Percentiles rank a stretch among this genome's conserved stretches.
Conservation (phyloP, 2,329 filamentous ascomycete species). For the Colletotrichum cereale region DNA sequence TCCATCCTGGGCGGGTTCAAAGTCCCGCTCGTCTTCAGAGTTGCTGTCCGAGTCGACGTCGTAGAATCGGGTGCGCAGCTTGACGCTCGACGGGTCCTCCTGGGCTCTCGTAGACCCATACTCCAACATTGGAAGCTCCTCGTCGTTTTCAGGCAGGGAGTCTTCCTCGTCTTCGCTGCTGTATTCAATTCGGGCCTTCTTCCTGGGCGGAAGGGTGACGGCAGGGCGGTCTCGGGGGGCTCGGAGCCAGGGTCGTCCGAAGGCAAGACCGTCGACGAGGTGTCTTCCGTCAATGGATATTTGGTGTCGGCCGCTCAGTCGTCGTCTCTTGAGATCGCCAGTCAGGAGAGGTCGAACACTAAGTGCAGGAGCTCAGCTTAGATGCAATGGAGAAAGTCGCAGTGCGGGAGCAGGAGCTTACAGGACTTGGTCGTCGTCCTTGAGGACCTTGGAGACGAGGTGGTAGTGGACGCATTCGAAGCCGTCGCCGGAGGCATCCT, state of each 20-base stretch:
- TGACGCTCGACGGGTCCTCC: constrained; percentile 43
- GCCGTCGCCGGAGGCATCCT: constrained; percentile 63
- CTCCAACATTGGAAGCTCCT: constrained; percentile 44
- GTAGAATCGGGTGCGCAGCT: constrained; percentile 48
- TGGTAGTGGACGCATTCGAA: constrained; percentile 94
- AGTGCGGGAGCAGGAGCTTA: constrained; percentile 55
- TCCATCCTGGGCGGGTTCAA: constrained; percentile 31
- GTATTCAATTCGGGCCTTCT: constrained; percentile 69
- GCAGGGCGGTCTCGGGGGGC: constrained; percentile 71
- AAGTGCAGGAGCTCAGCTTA: constrained; percentile 37
- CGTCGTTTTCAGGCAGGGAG: constrained; percentile 50
- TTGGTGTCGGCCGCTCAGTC: constrained; percentile 82
- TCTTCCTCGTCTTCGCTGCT: constrained; percentile 55
- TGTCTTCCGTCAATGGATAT: constrained; percentile 84
- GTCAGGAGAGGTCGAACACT: constrained; percentile 84
- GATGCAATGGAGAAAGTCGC: background rate
- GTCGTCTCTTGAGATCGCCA: constrained; percentile 79
- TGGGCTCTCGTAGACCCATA: constrained; percentile 38
- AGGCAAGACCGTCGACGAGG: constrained; percentile 86
- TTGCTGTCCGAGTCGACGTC: constrained; percentile 47
- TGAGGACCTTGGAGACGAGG: constrained; percentile 75
- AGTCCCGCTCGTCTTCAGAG: constrained; percentile 42
- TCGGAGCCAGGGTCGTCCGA: constrained; percentile 79
- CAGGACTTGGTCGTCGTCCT: constrained; percentile 87
- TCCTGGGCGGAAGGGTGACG: constrained; percentile 79